Base-by-base conservation (phyloP, 1,284 basidiomycete genomes). In the Coriolopsis trogii region DNA sequence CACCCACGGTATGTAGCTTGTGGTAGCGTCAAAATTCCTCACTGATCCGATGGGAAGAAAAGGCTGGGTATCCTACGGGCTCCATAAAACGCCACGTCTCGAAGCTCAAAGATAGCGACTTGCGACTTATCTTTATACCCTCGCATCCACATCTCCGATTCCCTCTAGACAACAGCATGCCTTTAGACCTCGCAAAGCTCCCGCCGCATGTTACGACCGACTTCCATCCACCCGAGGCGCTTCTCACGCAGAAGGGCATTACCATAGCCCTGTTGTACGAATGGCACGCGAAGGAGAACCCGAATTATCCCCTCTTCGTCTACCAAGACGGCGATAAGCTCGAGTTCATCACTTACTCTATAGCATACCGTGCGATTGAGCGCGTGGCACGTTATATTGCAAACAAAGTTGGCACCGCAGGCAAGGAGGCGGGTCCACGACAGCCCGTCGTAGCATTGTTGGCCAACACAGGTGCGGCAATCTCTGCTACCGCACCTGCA, bases 381-480 rank as follows among this genome's bases (percentile, higher is more conserved):
- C 59, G 59, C 15, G 51, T 48, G 0, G 59, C 56, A 8, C 56
- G 53, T n/a, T 60, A 58, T 34, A 26, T 58, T 10, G 20, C 44
- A 21, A 47, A 48, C 6, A 25, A 20, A 2, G 39, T 48, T 13
- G 49, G 48, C 18, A 38, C 23, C 15, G 18, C 38, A 1, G 20
- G 31, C 6, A 33, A 44, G 15, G 33, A 43, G 25, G 38, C 46
- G 6, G 26, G 33, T 10, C n/a, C 25, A 18, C 29, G 29, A 4
- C 42, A 26, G 16, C 62, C 60, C 23, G 51, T 63, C 3, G 46
- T 66, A 23, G 53, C 59, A 1, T 50, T 64, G 33, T 55, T 49
- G 16, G 50, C 39, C n/a, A 49, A 41, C 25, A 23, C 47, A 20
- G 52, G 49, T 57, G 37, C 29, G 9, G 15, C 2, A 10, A 12